Evolutionary conservation across 2,329 filamentous ascomycete species (phyloP).

Genomic region (Sporothrix protearum): DNA sequence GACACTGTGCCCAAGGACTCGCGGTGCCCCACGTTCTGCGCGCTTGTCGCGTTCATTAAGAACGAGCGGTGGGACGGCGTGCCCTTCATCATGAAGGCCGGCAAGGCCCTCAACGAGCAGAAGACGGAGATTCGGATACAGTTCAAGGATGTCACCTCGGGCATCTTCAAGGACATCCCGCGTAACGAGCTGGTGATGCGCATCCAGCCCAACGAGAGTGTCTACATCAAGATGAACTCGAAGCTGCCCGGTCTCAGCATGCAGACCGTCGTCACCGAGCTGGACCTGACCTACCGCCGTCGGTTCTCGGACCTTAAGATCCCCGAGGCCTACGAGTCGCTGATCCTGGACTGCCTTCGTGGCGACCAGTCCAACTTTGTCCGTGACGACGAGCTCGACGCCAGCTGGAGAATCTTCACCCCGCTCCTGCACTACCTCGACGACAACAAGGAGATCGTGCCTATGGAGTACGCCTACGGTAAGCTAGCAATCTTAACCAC

Average conservation of each 20-base stretch:
- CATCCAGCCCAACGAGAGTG: slow-evolving; percentile 98
- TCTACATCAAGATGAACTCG: slow-evolving; percentile 99
- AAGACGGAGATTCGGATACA: slow-evolving; percentile 99
- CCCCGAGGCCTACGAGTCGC: slow-evolving; percentile 95
- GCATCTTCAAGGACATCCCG: slow-evolving; percentile 99
- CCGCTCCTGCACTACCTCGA: slow-evolving; percentile 97
- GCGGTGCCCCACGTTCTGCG: slow-evolving; percentile 95
- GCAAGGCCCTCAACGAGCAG: slow-evolving; percentile 97
- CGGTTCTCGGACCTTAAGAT: slow-evolving; percentile 99
- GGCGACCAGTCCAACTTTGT: slow-evolving; percentile 99
- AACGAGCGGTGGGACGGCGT: slow-evolving; percentile 99
- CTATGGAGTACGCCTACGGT: slow-evolving; percentile 99
- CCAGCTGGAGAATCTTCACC: slow-evolving; percentile 97
- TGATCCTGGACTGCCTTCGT: slow-evolving; percentile 96
- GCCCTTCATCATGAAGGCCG: slow-evolving; percentile 98
- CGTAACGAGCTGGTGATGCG: slow-evolving; percentile 99
- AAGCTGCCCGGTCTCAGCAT: slow-evolving; percentile 97
- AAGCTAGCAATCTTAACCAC: slow-evolving; percentile 38
- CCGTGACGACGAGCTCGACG: slow-evolving; percentile 92
- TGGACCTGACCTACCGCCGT: slow-evolving; percentile 95
- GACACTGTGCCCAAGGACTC: slow-evolving; percentile 97
- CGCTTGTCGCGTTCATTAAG: slow-evolving; percentile 97
- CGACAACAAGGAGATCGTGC: slow-evolving; percentile 98
- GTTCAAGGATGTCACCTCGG: slow-evolving; percentile 98
- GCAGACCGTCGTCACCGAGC: slow-evolving; percentile 98